Evolutionary conservation across 139 green algal genomes (phyloP).

Genomic region (Trebouxia sp.): DNA sequence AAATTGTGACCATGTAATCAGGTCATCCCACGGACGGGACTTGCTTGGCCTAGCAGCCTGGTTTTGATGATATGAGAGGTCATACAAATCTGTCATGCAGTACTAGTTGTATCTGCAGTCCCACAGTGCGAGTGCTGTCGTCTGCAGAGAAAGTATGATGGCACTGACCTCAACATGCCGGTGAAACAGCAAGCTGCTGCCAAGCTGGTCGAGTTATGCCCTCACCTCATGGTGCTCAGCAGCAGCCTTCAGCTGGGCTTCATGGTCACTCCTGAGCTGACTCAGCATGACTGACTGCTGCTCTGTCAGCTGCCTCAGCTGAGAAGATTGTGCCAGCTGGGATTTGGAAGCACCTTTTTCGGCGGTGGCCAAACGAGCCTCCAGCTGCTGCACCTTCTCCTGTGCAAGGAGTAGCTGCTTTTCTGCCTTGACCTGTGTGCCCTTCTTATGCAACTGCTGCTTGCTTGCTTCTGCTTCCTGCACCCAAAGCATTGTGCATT

Average conservation of each 20-base stretch:
- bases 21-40: too few species aligned
- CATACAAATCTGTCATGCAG: too few species aligned
- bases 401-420: background rate
- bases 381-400: background rate
- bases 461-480: background rate
- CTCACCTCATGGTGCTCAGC: background rate
- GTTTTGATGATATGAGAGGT: too few species aligned
- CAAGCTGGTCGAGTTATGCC: too few species aligned
- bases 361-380: background rate
- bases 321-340: background rate
- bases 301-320: background rate
- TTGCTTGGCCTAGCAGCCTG: too few species aligned
- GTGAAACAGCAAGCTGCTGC: too few species aligned
- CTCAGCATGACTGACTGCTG: background rate
- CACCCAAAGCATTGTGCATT: too few species aligned
- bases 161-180: too few species aligned
- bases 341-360: background rate
- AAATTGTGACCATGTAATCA: background rate
- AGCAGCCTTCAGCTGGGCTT: background rate
- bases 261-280: slow-evolving; percentile 11
- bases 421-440: background rate
- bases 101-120: too few species aligned
- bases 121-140: too few species aligned
- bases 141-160: too few species aligned
- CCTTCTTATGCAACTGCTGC: background rate